Conservation (phyloP, 345 rosid species). For the Chamaenerion angustifolium region DNA sequence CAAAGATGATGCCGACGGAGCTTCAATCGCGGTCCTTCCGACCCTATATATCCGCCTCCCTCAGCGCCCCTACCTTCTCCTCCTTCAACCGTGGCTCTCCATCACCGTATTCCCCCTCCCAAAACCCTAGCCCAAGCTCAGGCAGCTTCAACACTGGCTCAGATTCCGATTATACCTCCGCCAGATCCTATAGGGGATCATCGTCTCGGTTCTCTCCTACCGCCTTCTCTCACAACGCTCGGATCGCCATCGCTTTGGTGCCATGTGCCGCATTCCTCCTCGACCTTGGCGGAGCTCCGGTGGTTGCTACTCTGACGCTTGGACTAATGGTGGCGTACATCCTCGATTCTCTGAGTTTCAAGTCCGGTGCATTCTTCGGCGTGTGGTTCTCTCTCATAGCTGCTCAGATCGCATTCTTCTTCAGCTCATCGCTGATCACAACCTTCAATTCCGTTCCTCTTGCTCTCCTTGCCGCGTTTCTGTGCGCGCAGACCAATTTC, state of each 20-base stretch:
- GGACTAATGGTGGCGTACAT: conserved; percentile 90
- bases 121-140: conserved; percentile 27
- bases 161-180: conserved; percentile 13
- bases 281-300: conserved; percentile 93
- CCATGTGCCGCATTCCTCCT: conserved; percentile 87
- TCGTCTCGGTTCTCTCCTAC: conserved; percentile 68
- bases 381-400: conserved; percentile 80
- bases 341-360: conserved; percentile 73
- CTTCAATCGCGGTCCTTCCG: conserved; percentile 78
- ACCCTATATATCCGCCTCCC: conserved; percentile 47
- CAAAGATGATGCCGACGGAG: conserved; percentile 88
- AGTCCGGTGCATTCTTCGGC: conserved; percentile 69
- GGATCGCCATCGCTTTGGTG: conserved; percentile 63
- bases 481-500: conserved; percentile 68
- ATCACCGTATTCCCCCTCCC: conserved; percentile 20
- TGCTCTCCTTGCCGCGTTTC: conserved; percentile 51
- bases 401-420: conserved; percentile 92
- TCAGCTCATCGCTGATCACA: conserved; percentile 45
- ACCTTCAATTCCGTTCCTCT: conserved; percentile 56
- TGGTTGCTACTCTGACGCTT: conserved; percentile 53
- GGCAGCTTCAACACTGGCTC: conserved; percentile 16
- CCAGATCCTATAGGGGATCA: conserved; percentile 24
- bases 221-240: conserved; percentile 59
- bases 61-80: conserved; percentile 30
- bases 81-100: conserved; percentile 21